These are phyloP conservation scores for Argentina anserina DNA, from an alignment of 306 rosid species.

Conservation along the genomic window DNA sequence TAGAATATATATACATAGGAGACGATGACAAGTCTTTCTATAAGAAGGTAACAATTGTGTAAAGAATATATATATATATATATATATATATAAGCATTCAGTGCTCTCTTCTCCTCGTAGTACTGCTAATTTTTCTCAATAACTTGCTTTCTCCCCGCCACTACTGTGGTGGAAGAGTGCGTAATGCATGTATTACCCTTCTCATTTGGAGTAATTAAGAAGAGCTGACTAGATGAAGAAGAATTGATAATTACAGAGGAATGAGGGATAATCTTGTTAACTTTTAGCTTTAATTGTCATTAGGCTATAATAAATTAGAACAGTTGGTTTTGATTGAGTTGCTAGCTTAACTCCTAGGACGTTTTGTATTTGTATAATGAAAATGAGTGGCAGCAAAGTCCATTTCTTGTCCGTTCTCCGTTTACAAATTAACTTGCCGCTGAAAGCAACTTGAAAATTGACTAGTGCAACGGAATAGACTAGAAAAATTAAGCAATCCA, in stretches of 20 bases:
- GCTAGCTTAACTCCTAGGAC: not conserved
- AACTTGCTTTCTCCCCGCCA: not conserved
- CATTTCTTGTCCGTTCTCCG: not conserved
- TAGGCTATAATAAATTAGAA: not conserved
- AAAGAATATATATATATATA: not conserved
- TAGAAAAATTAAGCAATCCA: not conserved
- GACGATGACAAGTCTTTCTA: not conserved
- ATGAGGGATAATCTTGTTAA: not conserved
- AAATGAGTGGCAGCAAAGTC: not conserved
- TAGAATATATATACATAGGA: not conserved
- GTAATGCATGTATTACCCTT: not conserved
- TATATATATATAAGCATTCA: not conserved
- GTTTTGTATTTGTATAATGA: not conserved
- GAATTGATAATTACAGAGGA: not conserved
- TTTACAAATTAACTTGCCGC: not conserved
- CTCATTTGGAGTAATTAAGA: not conserved
- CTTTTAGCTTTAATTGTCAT: not conserved
- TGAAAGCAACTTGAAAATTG: constrained; percentile 12
- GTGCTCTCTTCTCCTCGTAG: not conserved
- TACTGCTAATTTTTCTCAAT: not conserved
- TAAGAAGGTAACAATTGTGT: not conserved
- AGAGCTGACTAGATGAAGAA: not conserved
- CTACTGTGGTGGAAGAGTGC: not conserved
- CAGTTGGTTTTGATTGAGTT: not conserved
- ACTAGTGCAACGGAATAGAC: not conserved